Conservation (phyloP, 257 asterid genomes). For the Nicotiana undulata region DNA sequence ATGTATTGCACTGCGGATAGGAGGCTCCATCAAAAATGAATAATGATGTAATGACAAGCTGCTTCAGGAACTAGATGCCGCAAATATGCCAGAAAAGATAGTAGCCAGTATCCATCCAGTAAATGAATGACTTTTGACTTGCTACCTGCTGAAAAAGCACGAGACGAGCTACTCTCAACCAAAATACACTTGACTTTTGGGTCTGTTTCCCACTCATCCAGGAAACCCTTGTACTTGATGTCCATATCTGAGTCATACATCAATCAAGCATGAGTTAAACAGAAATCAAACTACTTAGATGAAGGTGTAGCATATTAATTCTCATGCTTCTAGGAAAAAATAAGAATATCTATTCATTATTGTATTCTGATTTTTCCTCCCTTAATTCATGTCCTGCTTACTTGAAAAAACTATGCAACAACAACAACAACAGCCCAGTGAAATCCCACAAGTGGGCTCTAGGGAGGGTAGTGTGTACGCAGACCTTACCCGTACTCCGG, state of each 20-base stretch:
- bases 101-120: not conserved
- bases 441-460: no score
- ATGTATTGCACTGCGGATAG: not conserved
- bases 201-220: conserved; percentile 89
- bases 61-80: not conserved
- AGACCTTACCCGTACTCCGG: no score
- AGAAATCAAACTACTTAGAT: not conserved
- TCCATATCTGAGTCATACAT: conserved; percentile 72
- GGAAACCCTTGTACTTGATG: conserved; percentile 59
- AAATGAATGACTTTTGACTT: not conserved
- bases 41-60: not conserved
- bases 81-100: not conserved
- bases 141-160: conserved; percentile 96
- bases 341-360: not conserved
- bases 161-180: conserved; percentile 82
- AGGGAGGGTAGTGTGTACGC: no score
- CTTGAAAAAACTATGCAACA: not conserved
- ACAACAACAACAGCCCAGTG: no score
- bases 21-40: not conserved
- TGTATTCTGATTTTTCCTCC: not conserved
- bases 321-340: not conserved
- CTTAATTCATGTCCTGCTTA: not conserved
- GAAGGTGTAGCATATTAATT: not conserved
- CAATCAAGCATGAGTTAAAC: conserved; percentile 1
- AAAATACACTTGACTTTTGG: conserved; percentile 85